Evolutionary conservation across 306 rosid species (phyloP), one percentile per base, ranked within the genome.

Genomic region (Gleditsia sinensis): DNA sequence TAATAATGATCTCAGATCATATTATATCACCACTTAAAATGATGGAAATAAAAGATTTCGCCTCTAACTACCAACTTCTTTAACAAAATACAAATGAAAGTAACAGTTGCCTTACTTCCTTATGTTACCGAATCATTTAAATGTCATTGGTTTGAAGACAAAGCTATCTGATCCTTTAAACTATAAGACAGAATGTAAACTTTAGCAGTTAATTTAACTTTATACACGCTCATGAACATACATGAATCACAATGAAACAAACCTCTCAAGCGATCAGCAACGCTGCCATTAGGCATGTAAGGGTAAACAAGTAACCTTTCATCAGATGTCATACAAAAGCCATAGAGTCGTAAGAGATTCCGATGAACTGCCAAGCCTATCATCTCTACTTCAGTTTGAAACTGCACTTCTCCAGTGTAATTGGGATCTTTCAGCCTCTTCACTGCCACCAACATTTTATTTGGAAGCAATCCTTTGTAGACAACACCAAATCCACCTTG

Each of bases 401-500:
- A 94, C 87, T 92, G 99, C 75, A 94, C 88, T 86, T 92, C 99
- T 80, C 99, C 99, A 1, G 92, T 92, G 84, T 77, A 94, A 77
- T 90, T 92, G 61, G 97, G 97, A 87, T 94, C 99, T 86, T 82
- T 92, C 80, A 94, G 85, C 81, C 97, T 88, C 92, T 94, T 92
- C 14, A 94, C 99, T 16, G 99, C 99, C 57, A 94, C 86, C 72
- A 83, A 16, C 75, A 89, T 90, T 80, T 86, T 86, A 79, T 90
- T 94, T 72, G 98, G 76, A 86, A 94, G 97, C 74, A 80, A 87
- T 75, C 97, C 99, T 84, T 88, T 94, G 83, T 88, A 94, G 46
- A 94, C 97, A 30, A 94, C 90, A 51, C 99, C 99, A 77, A 86
- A 92, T 68, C 99, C 99, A 48, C 99, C 97, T 86, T 94, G 99